Conservation (phyloP, 106 monocot genomes). For the Gastrodia elata region DNA sequence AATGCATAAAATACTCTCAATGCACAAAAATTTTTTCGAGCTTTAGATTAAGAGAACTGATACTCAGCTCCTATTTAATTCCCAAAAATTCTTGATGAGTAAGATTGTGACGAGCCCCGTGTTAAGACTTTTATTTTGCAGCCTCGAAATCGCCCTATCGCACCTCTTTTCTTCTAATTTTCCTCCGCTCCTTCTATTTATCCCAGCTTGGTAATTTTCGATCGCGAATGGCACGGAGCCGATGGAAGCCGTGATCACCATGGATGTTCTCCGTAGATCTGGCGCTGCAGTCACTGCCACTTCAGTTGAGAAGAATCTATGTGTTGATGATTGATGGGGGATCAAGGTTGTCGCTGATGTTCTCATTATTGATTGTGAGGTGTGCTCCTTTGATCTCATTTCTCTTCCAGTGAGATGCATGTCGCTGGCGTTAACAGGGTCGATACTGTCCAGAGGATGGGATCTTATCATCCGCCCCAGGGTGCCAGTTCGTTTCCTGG, state of each 20-base stretch:
- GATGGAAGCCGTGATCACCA: slow-evolving; percentile 81
- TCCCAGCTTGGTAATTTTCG: slow-evolving; percentile 20
- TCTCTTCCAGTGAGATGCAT: slow-evolving; percentile 36
- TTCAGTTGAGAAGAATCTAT: slow-evolving; percentile 34
- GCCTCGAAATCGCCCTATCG: neutral
- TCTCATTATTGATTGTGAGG: slow-evolving; percentile 39
- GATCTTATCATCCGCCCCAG: slow-evolving; percentile 45
- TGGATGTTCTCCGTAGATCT: slow-evolving; percentile 74
- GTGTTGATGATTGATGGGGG: slow-evolving; percentile 52
- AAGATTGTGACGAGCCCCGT: too few species aligned
- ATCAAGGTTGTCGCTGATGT: slow-evolving; percentile 77
- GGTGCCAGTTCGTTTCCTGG: slow-evolving; percentile 74
- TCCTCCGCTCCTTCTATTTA: neutral
- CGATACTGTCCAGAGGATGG: slow-evolving; percentile 72
- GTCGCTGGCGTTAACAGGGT: slow-evolving; percentile 75
- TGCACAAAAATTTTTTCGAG: too few species aligned
- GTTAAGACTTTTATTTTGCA: neutral
- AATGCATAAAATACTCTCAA: too few species aligned
- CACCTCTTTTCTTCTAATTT: neutral
- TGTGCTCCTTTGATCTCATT: slow-evolving; percentile 40
- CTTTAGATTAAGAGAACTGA: too few species aligned
- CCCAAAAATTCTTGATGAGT: too few species aligned
- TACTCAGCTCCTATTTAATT: too few species aligned
- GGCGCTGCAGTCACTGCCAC: slow-evolving; percentile 86
- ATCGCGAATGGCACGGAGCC: slow-evolving; percentile 85